A percentile compares a stretch with the other conserved stretches of the same genome.
These are phyloP conservation scores for Aspergillus sp. DNA, from an alignment of 2,329 filamentous ascomycete species.

Conservation along the genomic window DNA sequence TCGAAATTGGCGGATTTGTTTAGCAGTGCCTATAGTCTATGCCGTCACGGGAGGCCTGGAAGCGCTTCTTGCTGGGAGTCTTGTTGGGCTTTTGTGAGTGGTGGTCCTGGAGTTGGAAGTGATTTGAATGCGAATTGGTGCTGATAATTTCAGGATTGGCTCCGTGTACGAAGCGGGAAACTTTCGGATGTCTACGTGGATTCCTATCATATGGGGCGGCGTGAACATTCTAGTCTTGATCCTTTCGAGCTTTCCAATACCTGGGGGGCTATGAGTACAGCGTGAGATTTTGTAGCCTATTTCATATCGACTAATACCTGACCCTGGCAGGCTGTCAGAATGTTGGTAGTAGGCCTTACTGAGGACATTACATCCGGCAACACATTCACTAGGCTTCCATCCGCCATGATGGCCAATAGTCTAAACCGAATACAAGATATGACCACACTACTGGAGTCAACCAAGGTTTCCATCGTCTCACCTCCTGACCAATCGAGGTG, in stretches of 20 bases:
- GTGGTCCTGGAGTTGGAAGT: conserved; percentile 9
- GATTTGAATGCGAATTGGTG: neutral
- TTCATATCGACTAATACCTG: neutral
- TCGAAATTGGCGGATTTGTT: conserved; percentile 57
- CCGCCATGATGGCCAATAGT: too few species aligned
- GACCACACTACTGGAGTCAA: neutral
- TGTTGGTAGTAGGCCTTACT: neutral
- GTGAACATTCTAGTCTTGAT: conserved; percentile 83
- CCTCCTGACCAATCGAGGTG: too few species aligned
- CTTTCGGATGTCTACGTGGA: conserved; percentile 93
- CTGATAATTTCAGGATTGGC: conserved; percentile 62
- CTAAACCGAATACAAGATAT: neutral
- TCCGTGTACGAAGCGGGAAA: conserved; percentile 80
- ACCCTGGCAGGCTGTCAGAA: neutral
- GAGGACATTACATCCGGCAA: neutral
- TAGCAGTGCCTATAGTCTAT: conserved; percentile 74
- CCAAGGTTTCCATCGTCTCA: neutral
- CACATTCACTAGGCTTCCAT: neutral
- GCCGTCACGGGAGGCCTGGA: conserved; percentile 73
- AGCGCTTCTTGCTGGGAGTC: conserved; percentile 76
- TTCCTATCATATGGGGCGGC: conserved; percentile 84
- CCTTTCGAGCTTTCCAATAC: conserved; percentile 89
- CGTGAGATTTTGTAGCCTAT: neutral
- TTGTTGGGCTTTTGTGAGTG: conserved; percentile 78
- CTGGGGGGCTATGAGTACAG: conserved; percentile 72